Evolutionary conservation across 139 green algal species (phyloP).

Genomic region (Zygnema circumcarinatum): DNA sequence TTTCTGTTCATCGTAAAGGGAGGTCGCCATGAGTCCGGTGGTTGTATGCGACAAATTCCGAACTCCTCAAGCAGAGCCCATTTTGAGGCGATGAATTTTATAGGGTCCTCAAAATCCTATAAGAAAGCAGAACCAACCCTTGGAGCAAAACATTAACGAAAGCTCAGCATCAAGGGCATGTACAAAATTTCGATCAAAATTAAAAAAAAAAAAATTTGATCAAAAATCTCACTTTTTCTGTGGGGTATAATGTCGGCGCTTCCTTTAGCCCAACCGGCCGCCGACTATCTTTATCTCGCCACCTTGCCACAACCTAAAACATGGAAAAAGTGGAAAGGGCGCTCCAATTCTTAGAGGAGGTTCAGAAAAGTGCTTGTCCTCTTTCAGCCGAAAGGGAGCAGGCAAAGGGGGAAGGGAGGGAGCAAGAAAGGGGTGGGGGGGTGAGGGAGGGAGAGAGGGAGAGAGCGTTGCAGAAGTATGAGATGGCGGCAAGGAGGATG

Average conservation of each 20-base stretch:
- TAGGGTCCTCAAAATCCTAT: constrained; percentile 22
- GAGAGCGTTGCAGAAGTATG: not conserved
- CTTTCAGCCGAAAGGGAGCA: too few species aligned
- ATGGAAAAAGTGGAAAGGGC: not conserved
- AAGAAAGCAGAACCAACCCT: not conserved
- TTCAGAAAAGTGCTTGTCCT: not conserved
- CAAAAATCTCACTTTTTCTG: not conserved
- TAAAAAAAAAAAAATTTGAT: not conserved
- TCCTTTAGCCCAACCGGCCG: not conserved
- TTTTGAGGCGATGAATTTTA: constrained; percentile 33
- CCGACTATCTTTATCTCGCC: constrained; percentile 5
- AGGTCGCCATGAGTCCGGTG: not conserved
- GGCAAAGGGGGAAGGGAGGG: not conserved
- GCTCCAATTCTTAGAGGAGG: not conserved
- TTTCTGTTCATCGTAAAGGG: not conserved
- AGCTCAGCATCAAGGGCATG: not conserved
- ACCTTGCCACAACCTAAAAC: constrained; percentile 10
- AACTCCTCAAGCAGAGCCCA: not conserved
- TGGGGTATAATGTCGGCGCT: constrained; percentile 32
- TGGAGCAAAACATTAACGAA: not conserved
- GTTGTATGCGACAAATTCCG: constrained; percentile 30
- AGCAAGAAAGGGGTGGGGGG: not conserved
- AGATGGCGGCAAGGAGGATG: not conserved
- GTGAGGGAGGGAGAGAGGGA: not conserved
- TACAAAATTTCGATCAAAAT: not conserved